Conservation (phyloP, 192 early-diverging fungal species). For the Entrophospora sp. region DNA sequence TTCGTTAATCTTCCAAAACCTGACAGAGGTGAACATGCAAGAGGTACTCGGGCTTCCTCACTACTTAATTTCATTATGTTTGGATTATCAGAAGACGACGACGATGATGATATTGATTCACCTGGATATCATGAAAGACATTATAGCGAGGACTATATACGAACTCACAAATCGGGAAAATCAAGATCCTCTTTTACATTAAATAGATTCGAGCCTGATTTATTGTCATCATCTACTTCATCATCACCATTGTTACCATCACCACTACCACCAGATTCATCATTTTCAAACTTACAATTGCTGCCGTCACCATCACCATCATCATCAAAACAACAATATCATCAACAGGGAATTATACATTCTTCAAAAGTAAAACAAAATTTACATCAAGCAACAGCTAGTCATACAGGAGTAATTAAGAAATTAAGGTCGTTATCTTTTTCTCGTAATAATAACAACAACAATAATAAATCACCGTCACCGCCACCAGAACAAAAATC, state of each 20-base stretch:
- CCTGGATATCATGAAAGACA: not conserved
- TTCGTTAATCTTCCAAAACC: not conserved
- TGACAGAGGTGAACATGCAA: constrained; percentile 1
- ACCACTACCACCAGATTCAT: too few relatives aligned
- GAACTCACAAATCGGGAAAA: not conserved
- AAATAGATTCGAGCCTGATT: too few relatives aligned
- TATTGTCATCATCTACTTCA: too few relatives aligned
- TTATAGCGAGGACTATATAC: not conserved
- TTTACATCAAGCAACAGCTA: not conserved
- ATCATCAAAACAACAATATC: too few relatives aligned
- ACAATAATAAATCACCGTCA: not conserved
- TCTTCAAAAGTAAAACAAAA: not conserved
- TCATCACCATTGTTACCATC: too few relatives aligned
- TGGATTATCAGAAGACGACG: constrained; percentile 13
- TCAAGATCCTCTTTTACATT: constrained; percentile 1
- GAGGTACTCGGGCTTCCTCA: constrained; percentile 10
- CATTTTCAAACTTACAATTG: too few relatives aligned
- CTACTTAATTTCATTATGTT: constrained; percentile 12
- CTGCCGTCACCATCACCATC: too few relatives aligned
- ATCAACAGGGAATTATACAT: too few relatives aligned
- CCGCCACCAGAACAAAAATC: not conserved
- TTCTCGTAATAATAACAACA: not conserved
- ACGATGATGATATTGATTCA: constrained; percentile 13
- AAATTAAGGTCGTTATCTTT: constrained; percentile 12
- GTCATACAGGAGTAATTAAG: not conserved